phyloP scores from a whole-genome alignment of 108 stramenopile species.

The Fragilaria crotonensis region DNA sequence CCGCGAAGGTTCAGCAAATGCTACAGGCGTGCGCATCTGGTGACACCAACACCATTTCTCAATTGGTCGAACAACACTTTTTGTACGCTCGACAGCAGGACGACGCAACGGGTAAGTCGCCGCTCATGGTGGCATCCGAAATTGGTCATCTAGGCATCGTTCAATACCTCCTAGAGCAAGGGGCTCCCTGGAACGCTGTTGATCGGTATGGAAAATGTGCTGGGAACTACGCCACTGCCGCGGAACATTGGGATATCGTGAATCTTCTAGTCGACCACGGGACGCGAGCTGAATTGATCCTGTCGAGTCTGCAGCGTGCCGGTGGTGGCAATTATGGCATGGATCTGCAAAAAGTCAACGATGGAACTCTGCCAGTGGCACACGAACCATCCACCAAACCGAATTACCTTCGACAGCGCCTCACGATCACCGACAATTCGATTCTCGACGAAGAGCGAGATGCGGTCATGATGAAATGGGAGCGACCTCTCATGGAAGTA shows the following conservation, averaged over 20 bases:
- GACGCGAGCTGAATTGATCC: slow-evolving; percentile 67
- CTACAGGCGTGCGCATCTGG: slow-evolving; percentile 30
- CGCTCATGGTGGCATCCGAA: slow-evolving; percentile 68
- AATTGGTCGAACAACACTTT: slow-evolving; percentile 11
- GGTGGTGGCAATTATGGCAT: neutral
- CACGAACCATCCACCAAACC: slow-evolving; percentile 75
- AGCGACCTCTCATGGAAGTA: slow-evolving; percentile 87
- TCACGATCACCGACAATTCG: slow-evolving; percentile 46
- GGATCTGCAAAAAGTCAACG: neutral
- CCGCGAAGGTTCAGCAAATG: slow-evolving; percentile 10
- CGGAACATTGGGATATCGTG: slow-evolving; percentile 71
- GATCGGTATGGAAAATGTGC: slow-evolving; percentile 79
- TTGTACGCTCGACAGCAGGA: slow-evolving; percentile 62
- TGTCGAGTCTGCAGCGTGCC: slow-evolving; percentile 8
- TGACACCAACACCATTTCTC: slow-evolving; percentile 14
- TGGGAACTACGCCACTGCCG: slow-evolving; percentile 79
- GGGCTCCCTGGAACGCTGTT: slow-evolving; percentile 92
- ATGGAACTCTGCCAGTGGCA: slow-evolving; percentile 18
- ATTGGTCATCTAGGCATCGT: slow-evolving; percentile 45
- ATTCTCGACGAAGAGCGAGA: slow-evolving; percentile 77
- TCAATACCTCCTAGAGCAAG: slow-evolving; percentile 41
- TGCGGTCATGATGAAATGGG: slow-evolving; percentile 98
- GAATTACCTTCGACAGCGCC: slow-evolving; percentile 63
- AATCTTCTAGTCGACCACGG: slow-evolving; percentile 77
- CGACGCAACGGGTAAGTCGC: slow-evolving; percentile 53